phyloP scores from a whole-genome alignment of 129 eudicot species.

The Gnaphalium uliginosum region DNA sequence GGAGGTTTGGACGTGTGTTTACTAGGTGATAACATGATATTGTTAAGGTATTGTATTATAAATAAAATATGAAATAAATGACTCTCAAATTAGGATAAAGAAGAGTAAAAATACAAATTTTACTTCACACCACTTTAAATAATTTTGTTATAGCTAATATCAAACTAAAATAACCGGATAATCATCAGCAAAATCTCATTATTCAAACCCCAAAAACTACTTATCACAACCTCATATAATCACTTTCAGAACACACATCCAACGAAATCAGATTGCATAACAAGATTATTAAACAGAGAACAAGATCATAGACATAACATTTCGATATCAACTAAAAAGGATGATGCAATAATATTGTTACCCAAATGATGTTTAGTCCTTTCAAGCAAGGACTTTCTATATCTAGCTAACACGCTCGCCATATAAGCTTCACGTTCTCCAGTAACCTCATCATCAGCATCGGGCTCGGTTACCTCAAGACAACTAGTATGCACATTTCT shows the following conservation, averaged over 20 bases:
- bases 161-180: neutral
- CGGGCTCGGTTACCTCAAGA: constrained; percentile 84
- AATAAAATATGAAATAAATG: neutral
- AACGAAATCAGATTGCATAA: neutral
- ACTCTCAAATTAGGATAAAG: neutral
- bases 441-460: constrained; percentile 81
- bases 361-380: constrained; percentile 95
- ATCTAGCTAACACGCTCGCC: constrained; percentile 90
- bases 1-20: constrained; percentile 7
- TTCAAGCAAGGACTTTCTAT: constrained; percentile 70
- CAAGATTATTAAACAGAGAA: constrained; percentile 6
- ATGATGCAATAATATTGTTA: constrained; percentile 18
- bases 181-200: neutral
- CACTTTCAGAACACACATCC: neutral
- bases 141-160: too few relatives aligned
- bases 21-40: constrained; percentile 5
- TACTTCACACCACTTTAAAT: neutral
- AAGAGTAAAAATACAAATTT: neutral
- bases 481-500: constrained; percentile 78
- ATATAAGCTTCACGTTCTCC: constrained; percentile 93
- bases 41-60: neutral
- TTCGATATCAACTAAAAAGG: neutral
- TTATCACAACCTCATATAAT: neutral
- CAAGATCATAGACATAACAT: constrained; percentile 17
- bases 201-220: neutral